These are phyloP conservation scores for Penicillium coffeae DNA, from an alignment of 495 filamentous ascomycete species.

Conservation along the genomic window DNA sequence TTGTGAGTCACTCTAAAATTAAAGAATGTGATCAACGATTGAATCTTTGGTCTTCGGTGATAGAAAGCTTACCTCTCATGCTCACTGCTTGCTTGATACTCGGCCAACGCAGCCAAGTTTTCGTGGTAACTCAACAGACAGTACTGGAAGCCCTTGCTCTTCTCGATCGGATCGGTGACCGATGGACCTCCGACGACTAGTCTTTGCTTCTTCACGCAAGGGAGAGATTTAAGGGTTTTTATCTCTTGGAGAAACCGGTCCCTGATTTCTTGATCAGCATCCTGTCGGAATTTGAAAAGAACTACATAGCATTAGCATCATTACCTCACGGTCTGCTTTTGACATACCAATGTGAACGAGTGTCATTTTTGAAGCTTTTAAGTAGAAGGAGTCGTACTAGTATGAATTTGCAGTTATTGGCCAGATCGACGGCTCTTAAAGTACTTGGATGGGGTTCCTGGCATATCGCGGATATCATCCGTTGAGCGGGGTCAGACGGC, in stretches of 20 bases:
- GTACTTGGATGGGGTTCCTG: too few relatives aligned
- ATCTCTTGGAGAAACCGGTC: constrained; percentile 38
- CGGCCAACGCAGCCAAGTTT: constrained; percentile 33
- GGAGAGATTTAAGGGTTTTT: constrained; percentile 37
- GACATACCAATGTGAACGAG: constrained; percentile 33
- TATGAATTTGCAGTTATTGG: neutral
- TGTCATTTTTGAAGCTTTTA: too few relatives aligned
- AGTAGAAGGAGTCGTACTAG: too few relatives aligned
- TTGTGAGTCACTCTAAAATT: constrained; percentile 39
- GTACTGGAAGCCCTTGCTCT: constrained; percentile 46
- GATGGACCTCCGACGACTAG: constrained; percentile 45
- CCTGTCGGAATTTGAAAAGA: constrained; percentile 42
- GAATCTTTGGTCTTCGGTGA: too few relatives aligned
- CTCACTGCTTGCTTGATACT: constrained; percentile 46
- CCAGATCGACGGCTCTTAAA: neutral
- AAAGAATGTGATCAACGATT: too few relatives aligned
- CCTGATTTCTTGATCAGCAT: constrained; percentile 30
- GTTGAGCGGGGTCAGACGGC: too few relatives aligned
- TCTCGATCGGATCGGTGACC: constrained; percentile 40
- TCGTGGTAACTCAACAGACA: constrained; percentile 45
- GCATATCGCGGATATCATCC: too few relatives aligned
- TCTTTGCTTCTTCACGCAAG: constrained; percentile 36
- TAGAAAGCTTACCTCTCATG: constrained; percentile 39
- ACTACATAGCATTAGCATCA: constrained; percentile 22
- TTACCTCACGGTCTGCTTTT: neutral